Conservation (phyloP, 1,284 basidiomycete species). For the Trichosporon sp. region DNA sequence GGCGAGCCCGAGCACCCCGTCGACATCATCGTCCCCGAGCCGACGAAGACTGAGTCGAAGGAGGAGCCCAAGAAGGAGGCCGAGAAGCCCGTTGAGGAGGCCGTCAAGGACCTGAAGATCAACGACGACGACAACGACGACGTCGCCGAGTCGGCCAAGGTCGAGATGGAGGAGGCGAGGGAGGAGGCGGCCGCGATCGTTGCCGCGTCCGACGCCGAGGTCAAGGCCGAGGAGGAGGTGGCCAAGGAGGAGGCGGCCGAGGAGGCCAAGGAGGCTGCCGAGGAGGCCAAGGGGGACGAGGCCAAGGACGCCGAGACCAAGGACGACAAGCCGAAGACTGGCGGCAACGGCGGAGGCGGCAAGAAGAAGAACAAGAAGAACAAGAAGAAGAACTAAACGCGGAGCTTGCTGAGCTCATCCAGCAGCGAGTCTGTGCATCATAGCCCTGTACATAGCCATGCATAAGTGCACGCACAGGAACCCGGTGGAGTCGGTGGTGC, state of each 20-base stretch:
- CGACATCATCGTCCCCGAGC: not conserved
- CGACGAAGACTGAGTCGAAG: not conserved
- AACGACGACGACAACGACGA: constrained; percentile 33
- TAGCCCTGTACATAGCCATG: not conserved
- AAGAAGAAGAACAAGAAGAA: constrained; percentile 43
- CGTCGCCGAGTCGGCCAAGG: constrained; percentile 31
- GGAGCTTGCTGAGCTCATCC: not conserved
- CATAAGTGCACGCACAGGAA: not conserved
- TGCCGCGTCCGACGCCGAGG: constrained; percentile 18
- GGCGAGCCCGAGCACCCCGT: not conserved
- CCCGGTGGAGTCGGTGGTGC: not conserved
- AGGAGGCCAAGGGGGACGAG: constrained; percentile 25
- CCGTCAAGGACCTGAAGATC: constrained; percentile 34
- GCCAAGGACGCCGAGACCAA: constrained; percentile 31
- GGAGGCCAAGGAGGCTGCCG: constrained; percentile 25
- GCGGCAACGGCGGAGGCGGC: constrained; percentile 28
- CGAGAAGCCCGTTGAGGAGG: constrained; percentile 12
- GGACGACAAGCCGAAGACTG: constrained; percentile 33
- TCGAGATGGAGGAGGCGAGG: not conserved
- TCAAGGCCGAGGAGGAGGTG: constrained; percentile 8
- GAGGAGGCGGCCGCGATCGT: constrained; percentile 7
- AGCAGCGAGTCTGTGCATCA: not conserved
- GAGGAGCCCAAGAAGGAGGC: not conserved
- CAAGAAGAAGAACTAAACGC: constrained; percentile 11
- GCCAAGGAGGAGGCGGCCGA: constrained; percentile 19